These are phyloP conservation scores for Solanum hybrid DNA, from an alignment of 305 asterid species.

Conservation along the genomic window DNA sequence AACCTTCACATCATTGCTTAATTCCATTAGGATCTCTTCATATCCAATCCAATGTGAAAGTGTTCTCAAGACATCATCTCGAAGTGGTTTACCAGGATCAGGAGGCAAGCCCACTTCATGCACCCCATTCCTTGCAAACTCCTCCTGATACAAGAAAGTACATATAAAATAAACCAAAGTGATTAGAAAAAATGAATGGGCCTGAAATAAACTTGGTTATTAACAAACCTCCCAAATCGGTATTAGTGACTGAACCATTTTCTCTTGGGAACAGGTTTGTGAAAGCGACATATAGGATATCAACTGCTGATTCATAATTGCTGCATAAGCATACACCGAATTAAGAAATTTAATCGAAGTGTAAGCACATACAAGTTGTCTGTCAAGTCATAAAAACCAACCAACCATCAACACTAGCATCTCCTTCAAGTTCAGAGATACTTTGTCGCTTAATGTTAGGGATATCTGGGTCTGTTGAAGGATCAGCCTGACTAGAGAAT, in stretches of 20 bases:
- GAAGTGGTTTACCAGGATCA: slow-evolving; percentile 57
- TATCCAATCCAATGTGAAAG: slow-evolving; percentile 53
- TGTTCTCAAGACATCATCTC: slow-evolving; percentile 60
- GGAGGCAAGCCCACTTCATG: slow-evolving; percentile 39
- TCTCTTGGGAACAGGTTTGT: slow-evolving; percentile 54
- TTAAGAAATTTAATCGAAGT: slow-evolving; percentile 12
- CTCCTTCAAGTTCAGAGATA: slow-evolving; percentile 86
- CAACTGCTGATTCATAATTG: slow-evolving; percentile 67
- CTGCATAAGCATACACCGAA: slow-evolving; percentile 31
- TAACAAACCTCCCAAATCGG: slow-evolving; percentile 96
- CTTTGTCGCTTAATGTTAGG: slow-evolving; percentile 61
- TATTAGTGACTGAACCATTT: slow-evolving; percentile 90
- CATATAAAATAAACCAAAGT: neutral
- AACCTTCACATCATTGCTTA: slow-evolving; percentile 29
- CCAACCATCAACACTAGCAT: slow-evolving; percentile 79
- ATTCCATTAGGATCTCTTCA: slow-evolving; percentile 37
- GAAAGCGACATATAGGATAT: slow-evolving; percentile 61
- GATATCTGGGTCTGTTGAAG: slow-evolving; percentile 33
- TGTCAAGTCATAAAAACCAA: slow-evolving; percentile 14
- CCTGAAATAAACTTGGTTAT: slow-evolving; percentile 6
- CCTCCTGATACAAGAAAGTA: slow-evolving; percentile 48
- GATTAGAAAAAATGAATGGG: neutral
- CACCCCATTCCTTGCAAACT: slow-evolving; percentile 61
- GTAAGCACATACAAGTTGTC: slow-evolving; percentile 7
- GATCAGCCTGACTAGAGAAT: slow-evolving; percentile 34